Base-by-base conservation (phyloP, 768 basidiomycete genomes). In the Rhizopogon roseolus region DNA sequence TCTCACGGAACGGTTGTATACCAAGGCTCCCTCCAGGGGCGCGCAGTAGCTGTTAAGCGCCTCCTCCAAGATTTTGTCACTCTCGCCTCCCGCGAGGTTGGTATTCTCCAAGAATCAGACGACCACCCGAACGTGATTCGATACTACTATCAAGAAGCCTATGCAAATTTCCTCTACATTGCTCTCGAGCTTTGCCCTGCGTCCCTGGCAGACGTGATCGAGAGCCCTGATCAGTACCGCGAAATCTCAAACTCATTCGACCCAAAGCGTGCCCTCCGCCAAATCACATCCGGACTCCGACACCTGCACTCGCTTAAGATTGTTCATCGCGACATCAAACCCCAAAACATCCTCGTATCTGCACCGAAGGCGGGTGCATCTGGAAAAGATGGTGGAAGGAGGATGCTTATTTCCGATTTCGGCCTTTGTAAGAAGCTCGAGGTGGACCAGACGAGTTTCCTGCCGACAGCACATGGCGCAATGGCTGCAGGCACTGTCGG, bases 111-210 rank as follows among this genome's bases (percentile, higher is more conserved):
- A 73, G 94, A 97, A 67, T 90, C 91, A 44, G 97, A 99, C 75
- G 93, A 96, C 67, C 97, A 99, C 63, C 93, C 93, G 16, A 98
- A 99, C 72, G 97, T 99, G 67, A 95, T 98, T 61, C 88, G 93
- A 28, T 97, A 99, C 67, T 99, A 94, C 71, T 98, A 93, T 71
- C 94, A 98, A 76, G 96, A 98, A 74, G 78, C 88, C 4, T 89
- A 90, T 28, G 85, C 85, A 19, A 93, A 90, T 63, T 98, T 98
- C 76, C 83, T 98, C 9, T 98, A 96, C 71, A 98, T 99, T 57
- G 97, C 97, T 2, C 85, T 99, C 41, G 97, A 99, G 64, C 78
- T 98, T 4, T 94, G 93, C 65, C 93, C 92, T 0, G 90, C 89
- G 1, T 91, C 91, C 3, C 83, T 97, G 1, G 91, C 89, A 1